Percentiles rank a stretch among this genome's conserved stretches.
Evolutionary conservation across 441 rosid species (phyloP).

Genomic region (Bocquillonia castaneifolia): DNA sequence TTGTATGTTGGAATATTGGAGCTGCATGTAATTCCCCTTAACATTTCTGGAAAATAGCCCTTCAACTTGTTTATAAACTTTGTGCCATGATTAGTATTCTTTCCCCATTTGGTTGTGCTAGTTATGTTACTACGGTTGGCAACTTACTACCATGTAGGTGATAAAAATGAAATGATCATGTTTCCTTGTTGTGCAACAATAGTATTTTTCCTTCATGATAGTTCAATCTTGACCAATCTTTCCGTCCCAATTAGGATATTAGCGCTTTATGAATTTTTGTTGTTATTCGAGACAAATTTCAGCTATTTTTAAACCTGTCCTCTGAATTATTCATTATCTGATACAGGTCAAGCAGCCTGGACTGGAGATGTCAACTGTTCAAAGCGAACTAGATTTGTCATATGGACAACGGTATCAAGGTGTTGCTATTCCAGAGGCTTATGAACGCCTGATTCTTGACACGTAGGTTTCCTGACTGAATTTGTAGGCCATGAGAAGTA

Average conservation of each 20-base stretch:
- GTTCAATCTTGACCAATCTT: neutral
- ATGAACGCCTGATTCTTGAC: slow-evolving; percentile 96
- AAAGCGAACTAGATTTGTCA: slow-evolving; percentile 95
- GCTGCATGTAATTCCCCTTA: neutral
- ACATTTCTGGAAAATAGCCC: neutral
- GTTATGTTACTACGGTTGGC: neutral
- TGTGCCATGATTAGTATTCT: neutral
- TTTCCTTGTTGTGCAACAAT: neutral
- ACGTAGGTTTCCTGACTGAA: slow-evolving; percentile 46
- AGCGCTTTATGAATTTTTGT: neutral
- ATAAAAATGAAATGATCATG: neutral
- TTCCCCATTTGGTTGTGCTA: neutral
- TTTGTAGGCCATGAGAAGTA: neutral
- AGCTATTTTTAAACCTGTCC: neutral
- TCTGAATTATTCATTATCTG: slow-evolving; percentile 14
- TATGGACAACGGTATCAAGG: slow-evolving; percentile 84
- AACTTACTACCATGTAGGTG: neutral
- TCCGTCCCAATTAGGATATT: neutral
- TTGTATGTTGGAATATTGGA: neutral
- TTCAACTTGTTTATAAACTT: neutral
- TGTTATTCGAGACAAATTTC: slow-evolving; percentile 8
- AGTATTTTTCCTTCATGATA: neutral
- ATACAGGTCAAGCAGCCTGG: slow-evolving; percentile 96
- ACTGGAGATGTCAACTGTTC: slow-evolving; percentile 83
- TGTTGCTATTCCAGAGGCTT: slow-evolving; percentile 85